phyloP scores from a whole-genome alignment of 2,329 filamentous ascomycete species.

The Teratosphaeria gauchensis region DNA sequence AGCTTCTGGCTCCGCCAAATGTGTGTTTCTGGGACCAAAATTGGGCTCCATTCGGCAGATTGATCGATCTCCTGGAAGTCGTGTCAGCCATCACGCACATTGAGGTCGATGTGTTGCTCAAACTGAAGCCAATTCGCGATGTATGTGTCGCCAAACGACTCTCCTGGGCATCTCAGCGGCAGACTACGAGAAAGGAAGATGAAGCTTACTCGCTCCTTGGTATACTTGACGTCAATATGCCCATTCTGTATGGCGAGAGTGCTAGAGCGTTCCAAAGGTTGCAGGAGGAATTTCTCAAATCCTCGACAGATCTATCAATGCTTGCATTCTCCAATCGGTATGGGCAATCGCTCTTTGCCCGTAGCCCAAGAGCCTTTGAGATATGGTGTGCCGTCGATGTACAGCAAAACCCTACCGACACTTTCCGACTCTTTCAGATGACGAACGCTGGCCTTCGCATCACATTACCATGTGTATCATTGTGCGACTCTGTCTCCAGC shows the following conservation, averaged over 20 bases:
- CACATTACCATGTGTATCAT: too few species aligned
- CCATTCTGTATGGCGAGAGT: slow-evolving; percentile 33
- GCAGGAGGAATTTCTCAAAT: slow-evolving; percentile 12
- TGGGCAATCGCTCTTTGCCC: too few species aligned
- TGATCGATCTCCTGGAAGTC: slow-evolving; percentile 4
- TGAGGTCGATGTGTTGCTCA: slow-evolving; percentile 12
- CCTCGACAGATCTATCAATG: slow-evolving; percentile 7
- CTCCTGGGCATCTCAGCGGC: slow-evolving; percentile 9
- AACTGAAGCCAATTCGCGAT: neutral
- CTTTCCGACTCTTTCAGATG: too few species aligned
- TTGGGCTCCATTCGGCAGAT: neutral
- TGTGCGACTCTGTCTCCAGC: too few species aligned
- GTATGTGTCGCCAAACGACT: slow-evolving; percentile 7
- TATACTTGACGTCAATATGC: slow-evolving; percentile 36
- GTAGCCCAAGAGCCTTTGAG: too few species aligned
- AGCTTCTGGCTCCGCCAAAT: neutral
- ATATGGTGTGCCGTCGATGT: too few species aligned
- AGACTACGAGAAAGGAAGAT: slow-evolving; percentile 27
- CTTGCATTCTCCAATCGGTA: slow-evolving; percentile 3
- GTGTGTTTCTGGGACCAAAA: neutral
- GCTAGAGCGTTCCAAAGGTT: slow-evolving; percentile 10
- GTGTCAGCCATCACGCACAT: slow-evolving; percentile 22
- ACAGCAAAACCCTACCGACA: too few species aligned
- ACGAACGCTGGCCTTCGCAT: neutral
- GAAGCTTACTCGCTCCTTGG: slow-evolving; percentile 37